Evolutionary conservation across 495 filamentous ascomycete genomes (phyloP), one percentile per base, ranked within the genome.

Genomic region (Hypoxylon trugodes): DNA sequence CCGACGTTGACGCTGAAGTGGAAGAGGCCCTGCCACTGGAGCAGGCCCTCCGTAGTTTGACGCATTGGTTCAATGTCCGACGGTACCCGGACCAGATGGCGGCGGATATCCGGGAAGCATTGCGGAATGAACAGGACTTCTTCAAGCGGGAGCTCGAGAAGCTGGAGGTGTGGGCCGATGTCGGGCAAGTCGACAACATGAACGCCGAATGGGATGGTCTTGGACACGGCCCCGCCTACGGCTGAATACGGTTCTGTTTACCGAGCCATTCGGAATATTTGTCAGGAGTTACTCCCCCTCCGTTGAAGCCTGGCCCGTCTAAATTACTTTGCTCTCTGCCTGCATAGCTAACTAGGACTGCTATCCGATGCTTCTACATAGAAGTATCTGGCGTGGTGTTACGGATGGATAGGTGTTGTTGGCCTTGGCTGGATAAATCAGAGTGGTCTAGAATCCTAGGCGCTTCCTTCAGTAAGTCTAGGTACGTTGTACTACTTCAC

Each of bases 11-110:
- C 65, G 89, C 87, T 1, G 93, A 96, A 61, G 92, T 97, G 0
- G 95, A 97, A 67, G 92, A 97, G 68, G 90, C 91, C 6, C 71
- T 97, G 56, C 93, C 94, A 5, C 77, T 96, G 4, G 95, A 98
- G 74, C 91, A 97, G 74, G 92, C 91, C 0, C 80, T 97, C 21
- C 81, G 95, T 25, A 89, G 86, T 18, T 71, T 98, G 48, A 96
- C 93, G 30, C 90, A 96, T 72, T 98, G 95, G 91, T 91, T 92
- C 78, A 95, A 97, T 71, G 76, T 96, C 65, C 83, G 89, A 33
- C 73, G 85, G 46, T 98, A 95, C 65, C 88, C 89, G 25, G 89
- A 90, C 41, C 81, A 85, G 25, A 93, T 97, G 89, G 90, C 89
- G 9, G 83, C 85, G 0, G 85, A 88, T 42, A 84, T 87, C 51